Conservation (phyloP, 768 basidiomycete genomes). For the Plicaturopsis crispa region DNA sequence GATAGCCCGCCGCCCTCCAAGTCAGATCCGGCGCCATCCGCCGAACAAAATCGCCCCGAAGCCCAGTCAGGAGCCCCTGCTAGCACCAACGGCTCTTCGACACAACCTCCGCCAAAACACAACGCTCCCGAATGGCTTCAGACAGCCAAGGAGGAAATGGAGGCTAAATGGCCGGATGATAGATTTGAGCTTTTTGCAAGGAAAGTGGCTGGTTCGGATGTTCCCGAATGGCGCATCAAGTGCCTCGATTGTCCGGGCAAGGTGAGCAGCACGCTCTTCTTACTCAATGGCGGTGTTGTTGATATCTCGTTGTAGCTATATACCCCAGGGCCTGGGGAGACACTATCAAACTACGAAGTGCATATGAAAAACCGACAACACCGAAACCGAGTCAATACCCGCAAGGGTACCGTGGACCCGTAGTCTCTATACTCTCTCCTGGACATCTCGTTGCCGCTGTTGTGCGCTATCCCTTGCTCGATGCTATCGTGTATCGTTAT, state of each 20-base stretch:
- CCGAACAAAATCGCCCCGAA: conserved; percentile 12
- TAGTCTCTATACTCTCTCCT: background rate
- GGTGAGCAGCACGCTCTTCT: conserved; percentile 44
- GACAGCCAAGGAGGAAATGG: conserved; percentile 60
- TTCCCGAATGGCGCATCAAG: conserved; percentile 84
- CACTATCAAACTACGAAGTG: conserved; percentile 84
- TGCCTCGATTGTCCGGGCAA: conserved; percentile 92
- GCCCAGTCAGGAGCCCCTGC: conserved; percentile 2
- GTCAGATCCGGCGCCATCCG: conserved; percentile 13
- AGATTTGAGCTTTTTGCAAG: conserved; percentile 71
- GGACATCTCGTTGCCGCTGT: background rate
- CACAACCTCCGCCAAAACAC: conserved; percentile 4
- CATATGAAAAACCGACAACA: conserved; percentile 85
- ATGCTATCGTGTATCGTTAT: too few species aligned
- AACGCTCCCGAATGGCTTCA: conserved; percentile 58
- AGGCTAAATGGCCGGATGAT: conserved; percentile 71
- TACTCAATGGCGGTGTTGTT: background rate
- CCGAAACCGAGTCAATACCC: conserved; percentile 63
- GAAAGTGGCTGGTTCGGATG: conserved; percentile 43
- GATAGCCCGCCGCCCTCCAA: conserved; percentile 14
- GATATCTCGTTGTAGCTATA: conserved; percentile 52
- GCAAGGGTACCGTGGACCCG: conserved; percentile 19
- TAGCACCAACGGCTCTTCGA: conserved; percentile 1
- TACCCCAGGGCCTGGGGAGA: conserved; percentile 84
- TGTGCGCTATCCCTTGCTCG: too few species aligned